These are phyloP conservation scores for Boletus semigastroideus DNA, from an alignment of 1,284 basidiomycete genomes.

Conservation along the genomic window DNA sequence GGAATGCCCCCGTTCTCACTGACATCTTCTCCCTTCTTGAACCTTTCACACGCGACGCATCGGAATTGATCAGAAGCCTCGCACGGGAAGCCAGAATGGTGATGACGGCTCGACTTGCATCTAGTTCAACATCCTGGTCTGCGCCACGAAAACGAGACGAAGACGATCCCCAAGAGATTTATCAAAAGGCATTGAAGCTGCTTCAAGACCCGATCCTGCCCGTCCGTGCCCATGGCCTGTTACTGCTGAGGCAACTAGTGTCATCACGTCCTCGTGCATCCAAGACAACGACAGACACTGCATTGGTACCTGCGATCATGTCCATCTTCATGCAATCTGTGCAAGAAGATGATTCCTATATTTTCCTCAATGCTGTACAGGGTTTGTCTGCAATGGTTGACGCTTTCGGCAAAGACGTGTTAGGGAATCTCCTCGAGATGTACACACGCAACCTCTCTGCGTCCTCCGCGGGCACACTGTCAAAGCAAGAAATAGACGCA, in stretches of 20 bases:
- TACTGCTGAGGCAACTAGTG: constrained; percentile 79
- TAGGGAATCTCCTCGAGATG: constrained; percentile 61
- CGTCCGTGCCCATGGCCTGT: constrained; percentile 91
- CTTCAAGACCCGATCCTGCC: constrained; percentile 92
- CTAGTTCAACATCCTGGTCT: constrained; percentile 42
- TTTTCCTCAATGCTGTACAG: constrained; percentile 92
- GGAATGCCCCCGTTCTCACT: constrained; percentile 60
- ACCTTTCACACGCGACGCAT: constrained; percentile 39
- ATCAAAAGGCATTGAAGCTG: constrained; percentile 85
- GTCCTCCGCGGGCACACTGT: constrained; percentile 46
- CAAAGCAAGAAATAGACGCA: constrained; percentile 72
- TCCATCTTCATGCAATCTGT: constrained; percentile 86
- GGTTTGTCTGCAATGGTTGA: constrained; percentile 85
- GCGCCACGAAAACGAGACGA: constrained; percentile 35
- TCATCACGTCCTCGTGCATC: constrained; percentile 33
- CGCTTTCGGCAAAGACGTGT: constrained; percentile 70
- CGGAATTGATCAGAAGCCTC: constrained; percentile 38
- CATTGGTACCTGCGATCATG: constrained; percentile 79
- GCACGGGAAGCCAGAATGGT: constrained; percentile 80
- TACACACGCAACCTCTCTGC: constrained; percentile 60
- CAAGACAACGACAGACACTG: constrained; percentile 36
- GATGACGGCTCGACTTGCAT: constrained; percentile 66
- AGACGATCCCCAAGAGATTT: constrained; percentile 58
- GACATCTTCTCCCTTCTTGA: constrained; percentile 73
- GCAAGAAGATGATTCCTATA: constrained; percentile 92